Base-by-base conservation (phyloP, 169 alveolate species). In the Cryptosporidium parvum region DNA sequence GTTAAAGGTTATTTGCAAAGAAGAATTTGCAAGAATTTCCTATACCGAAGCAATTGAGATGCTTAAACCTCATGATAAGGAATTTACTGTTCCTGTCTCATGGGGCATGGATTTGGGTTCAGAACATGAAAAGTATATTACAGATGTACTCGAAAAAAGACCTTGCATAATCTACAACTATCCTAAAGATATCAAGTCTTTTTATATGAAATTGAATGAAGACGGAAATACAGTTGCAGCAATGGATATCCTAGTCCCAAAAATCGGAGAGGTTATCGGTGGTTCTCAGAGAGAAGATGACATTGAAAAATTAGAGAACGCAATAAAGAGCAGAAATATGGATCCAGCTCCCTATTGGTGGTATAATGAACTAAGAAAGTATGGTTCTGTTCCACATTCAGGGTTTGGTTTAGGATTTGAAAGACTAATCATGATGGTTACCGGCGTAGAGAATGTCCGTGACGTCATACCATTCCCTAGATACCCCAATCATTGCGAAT, bases 331-430 rank as follows among this genome's bases (percentile, higher is more conserved):
- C 86, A 94, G 94, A 85, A 93, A 93, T 29, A 94, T 98, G 85
- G 93, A 94, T 29, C 68, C 73, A 37, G 92, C 93, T 53, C 95
- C 92, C 69, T 96, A 96, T 93, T 95, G 97, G 97, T 96, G 98
- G 98, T 97, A 97, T 86, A 72, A 95, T 75, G 98, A 97, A 45
- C 91, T 97, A 69, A 95, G 99, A 91, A 95, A 93, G 92, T 98
- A 94, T 91, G 99, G 99, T 53, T 93, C 99, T 14, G 97, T 97
- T 48, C 99, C 99, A 16, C 99, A 98, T 85, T 94, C 98, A 14
- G 99, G 99, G 39, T 98, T 98, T 87, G 99, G 99, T n/a, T 96
- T 98, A 48, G 98, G 98, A 26, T 97, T 98, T 92, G 99, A 98
- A 95, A 95, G 99, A 71, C 93, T 98, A 21, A 96, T 97, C 68